phyloP scores from a whole-genome alignment of 192 early-diverging fungal species.

The Gonapodya sp. region DNA sequence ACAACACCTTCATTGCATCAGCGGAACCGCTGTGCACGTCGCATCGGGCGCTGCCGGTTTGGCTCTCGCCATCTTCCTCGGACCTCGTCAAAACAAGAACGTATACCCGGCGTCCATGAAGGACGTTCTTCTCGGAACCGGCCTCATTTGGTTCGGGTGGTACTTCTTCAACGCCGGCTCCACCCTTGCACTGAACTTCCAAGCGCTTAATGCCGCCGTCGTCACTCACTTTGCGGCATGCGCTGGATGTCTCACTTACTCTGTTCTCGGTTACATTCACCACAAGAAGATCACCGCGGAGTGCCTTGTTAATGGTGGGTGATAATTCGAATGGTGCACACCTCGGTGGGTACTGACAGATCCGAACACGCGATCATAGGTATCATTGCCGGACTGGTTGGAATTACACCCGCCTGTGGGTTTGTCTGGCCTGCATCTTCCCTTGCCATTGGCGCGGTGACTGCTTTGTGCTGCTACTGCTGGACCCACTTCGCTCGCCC shows the following conservation, averaged over 20 bases:
- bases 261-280: conserved; percentile 4
- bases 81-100: conserved; percentile 15
- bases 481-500: conserved; percentile 13
- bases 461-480: conserved; percentile 15
- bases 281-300: conserved; percentile 10
- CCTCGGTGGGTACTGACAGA: not conserved
- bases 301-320: conserved; percentile 3
- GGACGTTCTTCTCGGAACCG: conserved; percentile 14
- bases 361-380: conserved; percentile 7
- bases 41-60: conserved; percentile 15
- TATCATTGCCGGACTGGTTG: conserved; percentile 15
- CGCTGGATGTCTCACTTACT: conserved; percentile 15
- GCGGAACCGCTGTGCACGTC: conserved; percentile 16
- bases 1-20: not conserved
- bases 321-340: not conserved
- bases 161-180: conserved; percentile 17
- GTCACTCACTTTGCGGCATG: conserved; percentile 14
- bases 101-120: conserved; percentile 14
- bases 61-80: conserved; percentile 13
- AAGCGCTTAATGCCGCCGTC: conserved; percentile 16
- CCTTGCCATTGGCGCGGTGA: conserved; percentile 12
- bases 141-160: conserved; percentile 18
- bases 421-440: conserved; percentile 12
- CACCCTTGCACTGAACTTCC: conserved; percentile 15
- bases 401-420: conserved; percentile 16